Base-by-base conservation (phyloP, 1,284 basidiomycete genomes). In the Rhodotorula sp. region DNA sequence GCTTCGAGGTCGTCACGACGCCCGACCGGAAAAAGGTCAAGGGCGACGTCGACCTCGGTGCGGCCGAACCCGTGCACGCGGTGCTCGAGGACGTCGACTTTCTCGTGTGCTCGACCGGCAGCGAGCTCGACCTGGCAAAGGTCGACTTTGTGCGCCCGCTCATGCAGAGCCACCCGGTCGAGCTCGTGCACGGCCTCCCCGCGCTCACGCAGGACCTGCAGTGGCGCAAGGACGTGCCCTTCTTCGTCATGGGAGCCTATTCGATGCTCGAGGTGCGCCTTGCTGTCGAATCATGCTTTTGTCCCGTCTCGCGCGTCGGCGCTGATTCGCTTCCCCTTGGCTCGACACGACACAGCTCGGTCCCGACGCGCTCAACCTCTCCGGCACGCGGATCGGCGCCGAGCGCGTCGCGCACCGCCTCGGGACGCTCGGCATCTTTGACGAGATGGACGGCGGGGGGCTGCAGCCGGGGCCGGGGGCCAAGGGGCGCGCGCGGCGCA, bases 301-400 rank as follows among this genome's bases (percentile, higher is more conserved):
- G 7, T 12, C 4, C n/a, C 45, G 10, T 56, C 17, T 10, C 27
- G 42, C 23, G 17, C 58, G 4, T 1, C 3, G 42, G 13, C 54
- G 8, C 34, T 13, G 34, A 54, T 14, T 27, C 10, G 9, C 27
- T 23, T 23, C 41, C 16, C 34, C 23, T n/a, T 25, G 13, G 19
- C 14, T 1, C 25, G 27, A n/a, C 23, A 8, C 42, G 3, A 34
- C 4, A 12, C 68, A 80, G 69, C 78, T 82, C 59, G 82, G 82
- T 12, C 81, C 82, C 0, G 81, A 77, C 17, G 81, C 80, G 0
- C 78, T 77, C 44, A 83, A 83, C 54, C 70, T 82, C 16, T 78
- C 78, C 25, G 81, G 81, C 7, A 80, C 81, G 52, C 71, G 82
- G 9, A 78, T 79, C 23, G 81, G 80, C 14, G 81, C 81, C 1